Evolutionary conservation across 768 basidiomycete species (phyloP).

Genomic region (Xanthoconium purpureum): DNA sequence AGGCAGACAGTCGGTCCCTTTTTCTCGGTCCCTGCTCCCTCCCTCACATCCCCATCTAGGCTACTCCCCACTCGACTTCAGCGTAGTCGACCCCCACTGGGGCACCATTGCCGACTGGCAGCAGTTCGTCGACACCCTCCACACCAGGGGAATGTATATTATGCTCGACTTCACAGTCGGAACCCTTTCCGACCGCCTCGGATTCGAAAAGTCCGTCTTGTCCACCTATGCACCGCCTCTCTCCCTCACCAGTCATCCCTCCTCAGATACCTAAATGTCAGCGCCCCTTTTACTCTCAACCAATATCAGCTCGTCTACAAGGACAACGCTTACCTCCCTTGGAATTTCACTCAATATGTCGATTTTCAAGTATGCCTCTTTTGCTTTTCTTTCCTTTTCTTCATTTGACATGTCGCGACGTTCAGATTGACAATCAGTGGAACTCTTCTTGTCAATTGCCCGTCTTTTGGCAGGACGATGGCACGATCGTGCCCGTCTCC

Average conservation of each 20-base stretch:
- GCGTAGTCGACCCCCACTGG: constrained; percentile 89
- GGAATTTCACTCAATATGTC: constrained; percentile 81
- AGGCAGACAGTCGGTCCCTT: constrained; percentile 78
- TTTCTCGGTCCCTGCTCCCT: background rate
- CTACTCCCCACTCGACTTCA: constrained; percentile 92
- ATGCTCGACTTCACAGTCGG: constrained; percentile 95
- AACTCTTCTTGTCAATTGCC: constrained; percentile 77
- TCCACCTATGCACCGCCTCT: constrained; percentile 1
- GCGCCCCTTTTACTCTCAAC: constrained; percentile 72
- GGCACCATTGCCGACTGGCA: constrained; percentile 82
- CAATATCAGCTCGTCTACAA: constrained; percentile 80
- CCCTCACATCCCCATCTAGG: constrained; percentile 36
- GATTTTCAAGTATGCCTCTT: constrained; percentile 63
- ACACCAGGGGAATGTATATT: constrained; percentile 82
- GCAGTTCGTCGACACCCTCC: constrained; percentile 68
- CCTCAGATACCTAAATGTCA: constrained; percentile 64
- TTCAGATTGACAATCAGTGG: constrained; percentile 62
- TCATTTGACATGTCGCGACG: background rate
- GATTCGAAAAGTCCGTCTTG: constrained; percentile 68
- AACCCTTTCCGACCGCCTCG: constrained; percentile 86
- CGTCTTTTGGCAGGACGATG: constrained; percentile 77
- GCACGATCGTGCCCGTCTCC: constrained; percentile 48
- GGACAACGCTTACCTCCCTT: constrained; percentile 69
- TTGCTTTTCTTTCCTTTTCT: background rate
- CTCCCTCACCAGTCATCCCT: constrained; percentile 13